A percentile compares a stretch with the other conserved stretches of the same genome.
Conservation (phyloP, 768 basidiomycete species). For the Phanerodontia chrysosporium region DNA sequence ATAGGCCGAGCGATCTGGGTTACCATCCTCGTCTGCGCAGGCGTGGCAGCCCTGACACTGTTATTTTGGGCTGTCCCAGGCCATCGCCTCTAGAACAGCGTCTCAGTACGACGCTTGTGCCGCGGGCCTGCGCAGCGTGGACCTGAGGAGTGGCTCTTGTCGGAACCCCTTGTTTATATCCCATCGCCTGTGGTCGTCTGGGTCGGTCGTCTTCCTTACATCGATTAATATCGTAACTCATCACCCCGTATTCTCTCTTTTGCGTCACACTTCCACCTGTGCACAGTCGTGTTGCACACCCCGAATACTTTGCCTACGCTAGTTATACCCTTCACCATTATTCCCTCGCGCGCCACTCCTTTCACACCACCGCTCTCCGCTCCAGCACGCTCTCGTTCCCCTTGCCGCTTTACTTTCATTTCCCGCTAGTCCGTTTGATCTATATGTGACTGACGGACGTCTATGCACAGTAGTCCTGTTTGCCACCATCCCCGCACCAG, state of each 20-base stretch:
- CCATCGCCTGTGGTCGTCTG: background rate
- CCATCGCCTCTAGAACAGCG: slow-evolving; percentile 60
- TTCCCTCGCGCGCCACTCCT: slow-evolving; percentile 15
- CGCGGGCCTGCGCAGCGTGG: background rate
- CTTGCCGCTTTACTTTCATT: background rate
- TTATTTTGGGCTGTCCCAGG: slow-evolving; percentile 97
- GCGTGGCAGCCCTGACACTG: slow-evolving; percentile 79
- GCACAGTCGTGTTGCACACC: background rate
- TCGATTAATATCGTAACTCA: background rate
- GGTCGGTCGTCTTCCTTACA: background rate
- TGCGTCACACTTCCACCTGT: background rate
- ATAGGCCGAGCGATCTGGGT: slow-evolving; percentile 92
- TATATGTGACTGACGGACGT: slow-evolving; percentile 12
- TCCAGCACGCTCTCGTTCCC: background rate
- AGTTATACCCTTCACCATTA: slow-evolving; percentile 14
- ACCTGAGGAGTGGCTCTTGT: background rate
- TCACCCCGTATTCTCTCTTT: background rate
- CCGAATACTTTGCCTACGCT: background rate
- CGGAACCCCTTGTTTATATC: background rate
- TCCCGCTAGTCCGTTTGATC: slow-evolving; percentile 5
- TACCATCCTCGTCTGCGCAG: slow-evolving; percentile 66
- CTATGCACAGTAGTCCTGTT: slow-evolving; percentile 7
- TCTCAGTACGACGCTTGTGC: background rate
- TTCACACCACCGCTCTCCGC: slow-evolving; percentile 3
- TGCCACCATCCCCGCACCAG: background rate